phyloP scores from a whole-genome alignment of 2,329 filamentous ascomycete genomes.

The Onygenales sp. region DNA sequence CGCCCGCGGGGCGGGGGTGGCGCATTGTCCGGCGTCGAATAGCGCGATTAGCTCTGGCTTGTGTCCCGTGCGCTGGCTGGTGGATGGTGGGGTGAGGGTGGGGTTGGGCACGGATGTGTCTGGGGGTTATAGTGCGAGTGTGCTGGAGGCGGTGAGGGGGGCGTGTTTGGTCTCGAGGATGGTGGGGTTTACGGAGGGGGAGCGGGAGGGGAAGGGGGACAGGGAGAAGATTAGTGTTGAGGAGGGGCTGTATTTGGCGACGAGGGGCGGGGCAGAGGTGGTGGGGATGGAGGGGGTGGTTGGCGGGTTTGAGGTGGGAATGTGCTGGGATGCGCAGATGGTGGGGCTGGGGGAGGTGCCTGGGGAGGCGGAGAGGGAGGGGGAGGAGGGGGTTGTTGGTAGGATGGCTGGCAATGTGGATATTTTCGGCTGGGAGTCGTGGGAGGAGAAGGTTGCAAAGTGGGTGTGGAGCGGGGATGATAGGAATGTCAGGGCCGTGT shows the following conservation, averaged over 20 bases:
- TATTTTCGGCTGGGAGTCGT: slow-evolving; percentile 84
- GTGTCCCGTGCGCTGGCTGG: slow-evolving; percentile 63
- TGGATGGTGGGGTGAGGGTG: slow-evolving; percentile 66
- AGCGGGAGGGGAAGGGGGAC: slow-evolving; percentile 16
- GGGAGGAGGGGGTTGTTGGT: slow-evolving; percentile 34
- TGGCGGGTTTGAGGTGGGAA: slow-evolving; percentile 76
- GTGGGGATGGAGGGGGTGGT: slow-evolving; percentile 63
- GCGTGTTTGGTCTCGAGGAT: slow-evolving; percentile 68
- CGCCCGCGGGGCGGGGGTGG: slow-evolving; percentile 53
- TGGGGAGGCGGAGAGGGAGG: slow-evolving; percentile 25
- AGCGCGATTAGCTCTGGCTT: slow-evolving; percentile 70
- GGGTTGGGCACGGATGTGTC: slow-evolving; percentile 86
- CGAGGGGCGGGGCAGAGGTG: slow-evolving; percentile 74
- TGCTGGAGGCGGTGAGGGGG: slow-evolving; percentile 75
- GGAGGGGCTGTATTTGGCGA: slow-evolving; percentile 79
- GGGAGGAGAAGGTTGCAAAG: slow-evolving; percentile 78
- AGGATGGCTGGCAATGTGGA: slow-evolving; percentile 52
- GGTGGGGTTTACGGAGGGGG: slow-evolving; percentile 47
- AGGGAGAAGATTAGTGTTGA: slow-evolving; percentile 62
- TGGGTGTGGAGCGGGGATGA: slow-evolving; percentile 95
- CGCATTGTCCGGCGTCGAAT: slow-evolving; percentile 84
- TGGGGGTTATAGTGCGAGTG: slow-evolving; percentile 73
- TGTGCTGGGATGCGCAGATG: slow-evolving; percentile 85
- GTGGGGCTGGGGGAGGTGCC: slow-evolving; percentile 48
- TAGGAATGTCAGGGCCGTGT: slow-evolving; percentile 77